Percentiles rank a stretch among this genome's conserved stretches.
Evolutionary conservation across 169 alveolate species (phyloP).

Genomic region (Eimeria necatrix): DNA sequence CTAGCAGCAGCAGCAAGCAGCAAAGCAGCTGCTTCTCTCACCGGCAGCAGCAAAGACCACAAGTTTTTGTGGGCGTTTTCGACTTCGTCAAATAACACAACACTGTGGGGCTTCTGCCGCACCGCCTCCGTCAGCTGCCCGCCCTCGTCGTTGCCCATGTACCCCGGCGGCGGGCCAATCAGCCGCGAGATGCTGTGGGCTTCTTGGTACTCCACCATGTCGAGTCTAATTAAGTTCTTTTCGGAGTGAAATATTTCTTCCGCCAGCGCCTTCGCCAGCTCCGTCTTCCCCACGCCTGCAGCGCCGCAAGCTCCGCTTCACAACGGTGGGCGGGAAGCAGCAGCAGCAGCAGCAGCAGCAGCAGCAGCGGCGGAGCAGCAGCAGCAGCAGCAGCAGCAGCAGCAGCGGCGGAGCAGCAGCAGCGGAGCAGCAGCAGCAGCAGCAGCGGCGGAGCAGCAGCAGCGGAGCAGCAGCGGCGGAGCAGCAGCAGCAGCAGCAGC

Average conservation of each 20-base stretch:
- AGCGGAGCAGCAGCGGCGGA: too few relatives aligned
- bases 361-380: not conserved
- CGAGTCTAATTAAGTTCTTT: conserved; percentile 88
- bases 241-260: conserved; percentile 88
- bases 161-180: conserved; percentile 96
- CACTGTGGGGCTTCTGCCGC: conserved; percentile 92
- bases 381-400: not conserved
- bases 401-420: not conserved
- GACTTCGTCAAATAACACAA: conserved; percentile 94
- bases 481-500: too few relatives aligned
- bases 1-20: too few relatives aligned
- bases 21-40: not conserved
- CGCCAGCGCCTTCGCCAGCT: conserved; percentile 91
- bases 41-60: conserved; percentile 48
- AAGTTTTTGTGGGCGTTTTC: conserved; percentile 83
- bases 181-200: conserved; percentile 92
- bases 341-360: not conserved
- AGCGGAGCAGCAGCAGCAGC: too few relatives aligned
- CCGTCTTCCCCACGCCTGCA: conserved; percentile 94
- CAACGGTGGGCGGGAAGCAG: not conserved
- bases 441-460: too few relatives aligned
- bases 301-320: not conserved
- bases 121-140: conserved; percentile 95
- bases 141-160: conserved; percentile 93
- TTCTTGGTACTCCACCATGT: conserved; percentile 95